phyloP scores from a whole-genome alignment of 2,329 filamentous ascomycete genomes.

The Blumeriella jaapii region DNA sequence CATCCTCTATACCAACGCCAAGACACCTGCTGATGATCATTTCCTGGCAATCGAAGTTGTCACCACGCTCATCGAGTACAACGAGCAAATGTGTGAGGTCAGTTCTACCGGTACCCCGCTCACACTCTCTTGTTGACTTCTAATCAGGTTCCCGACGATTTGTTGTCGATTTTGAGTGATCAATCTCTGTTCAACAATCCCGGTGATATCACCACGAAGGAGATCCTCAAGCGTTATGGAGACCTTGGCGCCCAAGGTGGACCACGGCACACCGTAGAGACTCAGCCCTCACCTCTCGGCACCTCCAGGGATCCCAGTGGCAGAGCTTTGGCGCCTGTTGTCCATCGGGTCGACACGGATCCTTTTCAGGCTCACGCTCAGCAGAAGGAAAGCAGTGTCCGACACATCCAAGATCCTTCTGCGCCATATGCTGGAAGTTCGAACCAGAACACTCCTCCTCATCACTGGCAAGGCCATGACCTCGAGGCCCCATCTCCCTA shows the following conservation, averaged over 20 bases:
- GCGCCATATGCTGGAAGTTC: conserved; percentile 29
- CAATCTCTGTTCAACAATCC: conserved; percentile 68
- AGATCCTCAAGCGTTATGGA: conserved; percentile 88
- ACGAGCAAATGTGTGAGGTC: conserved; percentile 96
- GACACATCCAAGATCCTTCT: conserved; percentile 58
- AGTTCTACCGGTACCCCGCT: conserved; percentile 26
- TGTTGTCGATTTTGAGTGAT: conserved; percentile 78
- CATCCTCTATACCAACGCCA: conserved; percentile 64
- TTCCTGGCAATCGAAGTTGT: conserved; percentile 92
- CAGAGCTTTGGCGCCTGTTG: conserved; percentile 38
- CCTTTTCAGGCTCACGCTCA: conserved; percentile 57
- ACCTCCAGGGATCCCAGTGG: conserved; percentile 41
- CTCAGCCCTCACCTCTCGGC: conserved; percentile 41
- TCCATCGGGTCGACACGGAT: conserved; percentile 74
- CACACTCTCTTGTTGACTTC: conserved; percentile 19
- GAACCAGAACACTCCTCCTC: conserved; percentile 38
- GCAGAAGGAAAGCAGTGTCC: conserved; percentile 74
- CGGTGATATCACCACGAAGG: conserved; percentile 88
- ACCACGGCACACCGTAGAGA: conserved; percentile 47
- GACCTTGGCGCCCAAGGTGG: conserved; percentile 48
- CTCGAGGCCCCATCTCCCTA: conserved; percentile 22
- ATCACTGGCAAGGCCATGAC: conserved; percentile 33
- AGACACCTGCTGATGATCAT: conserved; percentile 68
- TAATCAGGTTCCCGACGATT: conserved; percentile 76
- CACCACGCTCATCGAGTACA: conserved; percentile 79